A percentile compares a stretch with the other conserved stretches of the same genome.
phyloP scores from a whole-genome alignment of 163 green algal genomes.

The Smithsoniella earleae region DNA sequence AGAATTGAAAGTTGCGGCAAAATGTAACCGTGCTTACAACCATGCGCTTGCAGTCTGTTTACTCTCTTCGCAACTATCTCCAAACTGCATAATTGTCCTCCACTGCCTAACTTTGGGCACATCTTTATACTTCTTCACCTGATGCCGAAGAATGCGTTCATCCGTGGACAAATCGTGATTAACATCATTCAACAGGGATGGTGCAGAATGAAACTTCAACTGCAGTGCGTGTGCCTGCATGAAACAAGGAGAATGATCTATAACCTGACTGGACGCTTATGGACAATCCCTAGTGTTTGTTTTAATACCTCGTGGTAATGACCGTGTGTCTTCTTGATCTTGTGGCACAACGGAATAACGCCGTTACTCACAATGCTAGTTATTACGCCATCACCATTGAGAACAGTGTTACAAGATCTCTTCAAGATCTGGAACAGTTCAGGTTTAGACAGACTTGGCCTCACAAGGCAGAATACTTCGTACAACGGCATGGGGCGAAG shows the following conservation, averaged over 20 bases:
- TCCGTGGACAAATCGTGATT: conserved; percentile 4
- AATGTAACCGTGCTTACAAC: too few relatives aligned
- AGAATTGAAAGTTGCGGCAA: too few relatives aligned
- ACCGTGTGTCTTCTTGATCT: conserved; percentile 28
- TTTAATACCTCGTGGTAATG: conserved; percentile 4
- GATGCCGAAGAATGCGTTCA: background rate
- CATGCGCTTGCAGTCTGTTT: too few relatives aligned
- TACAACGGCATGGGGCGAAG: conserved; percentile 25
- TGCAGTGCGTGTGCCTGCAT: conserved; percentile 5
- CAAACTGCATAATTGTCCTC: conserved; percentile 17
- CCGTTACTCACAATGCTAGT: conserved; percentile 18
- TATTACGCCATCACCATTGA: conserved; percentile 4
- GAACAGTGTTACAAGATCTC: background rate
- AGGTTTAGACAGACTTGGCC: background rate
- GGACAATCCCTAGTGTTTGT: background rate
- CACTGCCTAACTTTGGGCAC: conserved; percentile 12
- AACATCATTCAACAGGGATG: background rate
- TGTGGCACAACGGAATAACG: background rate
- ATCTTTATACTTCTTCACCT: conserved; percentile 4
- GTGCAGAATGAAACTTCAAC: background rate
- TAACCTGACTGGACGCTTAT: background rate
- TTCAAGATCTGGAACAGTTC: conserved; percentile 10
- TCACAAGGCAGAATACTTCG: conserved; percentile 16
- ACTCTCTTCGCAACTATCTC: background rate
- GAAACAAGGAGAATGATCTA: background rate